Percentiles rank a stretch among this genome's conserved stretches.
These are phyloP conservation scores for Chalciporus sphaerocephalus DNA, from an alignment of 768 basidiomycete genomes.

Conservation along the genomic window DNA sequence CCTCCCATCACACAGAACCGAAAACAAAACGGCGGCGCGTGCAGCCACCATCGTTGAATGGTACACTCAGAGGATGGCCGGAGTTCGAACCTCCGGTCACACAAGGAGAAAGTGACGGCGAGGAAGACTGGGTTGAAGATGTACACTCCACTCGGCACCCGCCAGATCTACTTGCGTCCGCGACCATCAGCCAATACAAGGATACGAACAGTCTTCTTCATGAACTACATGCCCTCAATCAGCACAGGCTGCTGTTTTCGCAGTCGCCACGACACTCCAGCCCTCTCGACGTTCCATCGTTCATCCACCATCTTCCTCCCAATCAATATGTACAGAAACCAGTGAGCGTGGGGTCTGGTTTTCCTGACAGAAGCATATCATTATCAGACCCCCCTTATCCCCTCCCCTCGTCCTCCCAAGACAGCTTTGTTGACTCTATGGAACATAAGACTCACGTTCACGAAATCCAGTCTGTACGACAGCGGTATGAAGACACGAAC, in stretches of 20 bases:
- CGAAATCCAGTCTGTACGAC: slow-evolving; percentile 46
- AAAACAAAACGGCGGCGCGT: slow-evolving; percentile 52
- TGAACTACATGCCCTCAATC: slow-evolving; percentile 64
- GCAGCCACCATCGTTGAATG: slow-evolving; percentile 50
- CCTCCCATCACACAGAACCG: slow-evolving; percentile 22
- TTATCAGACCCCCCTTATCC: slow-evolving; percentile 1
- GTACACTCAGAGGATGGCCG: slow-evolving; percentile 46
- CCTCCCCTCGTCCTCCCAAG: slow-evolving; percentile 4
- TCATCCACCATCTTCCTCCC: slow-evolving; percentile 1
- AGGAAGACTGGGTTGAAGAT: slow-evolving; percentile 32
- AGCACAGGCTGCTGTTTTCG: slow-evolving; percentile 52
- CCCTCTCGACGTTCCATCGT: neutral
- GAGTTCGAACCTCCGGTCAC: slow-evolving; percentile 1
- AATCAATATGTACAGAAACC: slow-evolving; percentile 1
- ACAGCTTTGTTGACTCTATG: neutral
- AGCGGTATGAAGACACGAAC: slow-evolving; percentile 62
- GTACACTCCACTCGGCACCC: slow-evolving; percentile 32
- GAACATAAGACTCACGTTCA: slow-evolving; percentile 23
- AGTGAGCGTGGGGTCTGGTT: neutral
- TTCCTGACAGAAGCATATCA: slow-evolving; percentile 1
- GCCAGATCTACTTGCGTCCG: neutral
- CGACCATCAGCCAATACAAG: slow-evolving; percentile 44
- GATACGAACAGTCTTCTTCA: slow-evolving; percentile 61
- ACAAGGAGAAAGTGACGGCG: slow-evolving; percentile 26
- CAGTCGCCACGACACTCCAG: slow-evolving; percentile 10